Evolutionary conservation across 1,284 basidiomycete genomes (phyloP).

Genomic region (Apiotrichum gamsii): DNA sequence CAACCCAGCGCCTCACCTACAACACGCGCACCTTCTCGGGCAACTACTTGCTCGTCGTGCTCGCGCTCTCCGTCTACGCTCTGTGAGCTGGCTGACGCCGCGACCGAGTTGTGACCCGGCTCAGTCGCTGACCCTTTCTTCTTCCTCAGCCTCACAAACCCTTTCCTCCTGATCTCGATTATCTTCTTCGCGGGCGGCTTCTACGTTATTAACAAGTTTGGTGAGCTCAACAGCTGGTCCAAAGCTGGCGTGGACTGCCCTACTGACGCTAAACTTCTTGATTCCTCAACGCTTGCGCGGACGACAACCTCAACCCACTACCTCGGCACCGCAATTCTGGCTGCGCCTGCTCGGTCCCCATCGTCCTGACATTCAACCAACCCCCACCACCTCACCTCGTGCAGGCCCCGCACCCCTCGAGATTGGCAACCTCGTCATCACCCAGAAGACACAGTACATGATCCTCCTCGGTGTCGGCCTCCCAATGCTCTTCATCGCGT

Average conservation of each 20-base stretch:
- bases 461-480: conserved; percentile 38
- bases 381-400: no score
- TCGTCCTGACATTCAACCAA: no score
- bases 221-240: conserved; percentile 53
- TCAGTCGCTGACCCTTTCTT: neutral
- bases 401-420: conserved; percentile 37
- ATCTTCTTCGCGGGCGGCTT: conserved; percentile 83
- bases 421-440: conserved; percentile 47
- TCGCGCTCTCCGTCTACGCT: conserved; percentile 73
- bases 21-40: conserved; percentile 86
- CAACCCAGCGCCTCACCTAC: conserved; percentile 73
- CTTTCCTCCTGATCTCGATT: conserved; percentile 69
- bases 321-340: no score
- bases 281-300: no score
- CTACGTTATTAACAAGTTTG: conserved; percentile 75
- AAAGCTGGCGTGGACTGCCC: no score
- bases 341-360: no score
- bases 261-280: no score
- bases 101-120: neutral
- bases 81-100: conserved; percentile 54
- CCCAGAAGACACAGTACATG: conserved; percentile 57
- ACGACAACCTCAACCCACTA: no score
- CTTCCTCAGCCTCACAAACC: conserved; percentile 57
- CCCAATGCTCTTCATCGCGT: conserved; percentile 28
- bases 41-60: conserved; percentile 77